Evolutionary conservation across 495 filamentous ascomycete genomes (phyloP).

Genomic region (Glarea lozoyensis): DNA sequence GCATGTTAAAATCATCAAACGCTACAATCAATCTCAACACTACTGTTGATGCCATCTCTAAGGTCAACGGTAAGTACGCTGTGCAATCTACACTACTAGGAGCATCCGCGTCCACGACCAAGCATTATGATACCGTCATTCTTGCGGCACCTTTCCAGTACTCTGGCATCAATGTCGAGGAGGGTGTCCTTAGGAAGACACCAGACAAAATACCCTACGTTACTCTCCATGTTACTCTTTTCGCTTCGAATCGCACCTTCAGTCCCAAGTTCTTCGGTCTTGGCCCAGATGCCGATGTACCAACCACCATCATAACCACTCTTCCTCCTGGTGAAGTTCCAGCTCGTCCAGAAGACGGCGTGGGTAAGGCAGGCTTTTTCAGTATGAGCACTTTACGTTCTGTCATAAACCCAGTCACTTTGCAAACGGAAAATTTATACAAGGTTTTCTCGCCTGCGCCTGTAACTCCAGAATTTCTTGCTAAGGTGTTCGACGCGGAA

Average conservation of each 20-base stretch:
- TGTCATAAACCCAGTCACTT: slow-evolving; percentile 45
- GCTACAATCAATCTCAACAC: slow-evolving; percentile 61
- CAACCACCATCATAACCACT: slow-evolving; percentile 75
- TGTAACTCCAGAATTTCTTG: slow-evolving; percentile 55
- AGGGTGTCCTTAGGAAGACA: slow-evolving; percentile 36
- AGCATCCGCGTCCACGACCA: slow-evolving; percentile 22
- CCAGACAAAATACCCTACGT: slow-evolving; percentile 77
- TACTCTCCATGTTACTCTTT: slow-evolving; percentile 77
- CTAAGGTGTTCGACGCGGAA: slow-evolving; percentile 16
- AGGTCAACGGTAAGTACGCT: slow-evolving; percentile 37
- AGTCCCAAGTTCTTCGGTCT: slow-evolving; percentile 65
- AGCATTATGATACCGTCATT: slow-evolving; percentile 67
- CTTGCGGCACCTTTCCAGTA: slow-evolving; percentile 73
- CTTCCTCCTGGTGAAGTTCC: slow-evolving; percentile 45
- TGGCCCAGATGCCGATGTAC: slow-evolving; percentile 38
- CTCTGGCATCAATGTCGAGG: slow-evolving; percentile 45
- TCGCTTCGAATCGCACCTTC: slow-evolving; percentile 64
- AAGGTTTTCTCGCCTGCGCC: slow-evolving; percentile 85
- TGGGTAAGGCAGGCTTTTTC: slow-evolving; percentile 70
- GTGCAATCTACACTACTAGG: slow-evolving; percentile 29
- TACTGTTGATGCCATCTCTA: slow-evolving; percentile 51
- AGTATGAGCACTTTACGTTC: slow-evolving; percentile 70
- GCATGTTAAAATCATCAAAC: slow-evolving; percentile 59
- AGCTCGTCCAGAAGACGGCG: slow-evolving; percentile 40
- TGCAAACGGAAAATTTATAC: slow-evolving; percentile 69